Percentiles rank a stretch among this genome's conserved stretches.
Conservation (phyloP, 352 stramenopile species). For the Pythium utonaiense region DNA sequence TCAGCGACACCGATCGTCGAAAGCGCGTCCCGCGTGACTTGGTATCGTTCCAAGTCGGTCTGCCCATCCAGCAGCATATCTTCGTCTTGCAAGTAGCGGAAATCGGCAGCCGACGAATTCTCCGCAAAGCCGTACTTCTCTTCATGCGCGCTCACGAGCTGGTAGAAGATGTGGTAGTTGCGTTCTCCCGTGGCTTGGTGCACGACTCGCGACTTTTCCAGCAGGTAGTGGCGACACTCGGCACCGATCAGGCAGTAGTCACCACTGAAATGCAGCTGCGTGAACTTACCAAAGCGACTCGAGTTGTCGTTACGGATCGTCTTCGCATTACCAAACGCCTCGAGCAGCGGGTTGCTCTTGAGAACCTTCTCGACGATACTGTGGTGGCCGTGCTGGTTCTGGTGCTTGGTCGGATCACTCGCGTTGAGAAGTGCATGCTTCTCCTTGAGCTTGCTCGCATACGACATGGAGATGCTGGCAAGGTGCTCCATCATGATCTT, state of each 20-base stretch:
- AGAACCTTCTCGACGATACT: constrained; percentile 85
- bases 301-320: constrained; percentile 95
- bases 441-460: constrained; percentile 54
- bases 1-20: constrained; percentile 72
- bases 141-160: constrained; percentile 78
- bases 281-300: constrained; percentile 94
- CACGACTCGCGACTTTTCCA: constrained; percentile 97
- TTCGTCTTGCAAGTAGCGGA: constrained; percentile 77
- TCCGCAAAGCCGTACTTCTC: constrained; percentile 46
- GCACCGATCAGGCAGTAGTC: constrained; percentile 86
- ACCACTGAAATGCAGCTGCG: constrained; percentile 90
- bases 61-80: constrained; percentile 64
- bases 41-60: constrained; percentile 68
- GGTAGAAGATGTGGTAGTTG: constrained; percentile 99
- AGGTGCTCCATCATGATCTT: constrained; percentile 98
- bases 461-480: constrained; percentile 73
- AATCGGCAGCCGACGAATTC: constrained; percentile 44
- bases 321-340: constrained; percentile 91
- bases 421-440: constrained; percentile 71
- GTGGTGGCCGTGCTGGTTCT: constrained; percentile 31
- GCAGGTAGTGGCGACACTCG: constrained; percentile 91
- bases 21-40: constrained; percentile 76
- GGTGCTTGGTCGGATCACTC: constrained; percentile 42
- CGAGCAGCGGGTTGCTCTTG: constrained; percentile 87
- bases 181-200: constrained; percentile 88